A percentile compares a stretch with the other conserved stretches of the same genome.
phyloP scores from a whole-genome alignment of 192 early-diverging fungal genomes.

The Chytriomyces sp. region DNA sequence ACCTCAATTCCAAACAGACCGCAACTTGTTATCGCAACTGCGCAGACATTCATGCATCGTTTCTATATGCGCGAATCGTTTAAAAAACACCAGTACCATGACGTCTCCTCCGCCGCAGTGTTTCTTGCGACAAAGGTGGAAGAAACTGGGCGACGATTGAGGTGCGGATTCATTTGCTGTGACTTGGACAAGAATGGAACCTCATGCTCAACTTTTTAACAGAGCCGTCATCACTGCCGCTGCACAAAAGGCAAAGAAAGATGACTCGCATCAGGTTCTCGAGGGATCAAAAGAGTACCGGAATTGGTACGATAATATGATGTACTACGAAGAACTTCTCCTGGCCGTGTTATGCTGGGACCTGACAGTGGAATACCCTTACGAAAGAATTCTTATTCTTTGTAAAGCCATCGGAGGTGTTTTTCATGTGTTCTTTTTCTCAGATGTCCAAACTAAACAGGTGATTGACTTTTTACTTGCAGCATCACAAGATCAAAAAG shows the following conservation, averaged over 20 bases:
- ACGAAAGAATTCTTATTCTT: conserved; percentile 26
- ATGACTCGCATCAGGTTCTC: conserved; percentile 12
- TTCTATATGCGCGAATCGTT: conserved; percentile 49
- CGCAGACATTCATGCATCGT: conserved; percentile 46
- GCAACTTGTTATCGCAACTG: conserved; percentile 25
- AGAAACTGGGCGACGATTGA: conserved; percentile 25
- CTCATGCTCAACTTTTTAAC: neutral
- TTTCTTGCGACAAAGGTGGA: conserved; percentile 42
- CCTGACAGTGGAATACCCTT: conserved; percentile 33
- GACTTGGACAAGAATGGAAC: neutral
- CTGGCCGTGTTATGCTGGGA: conserved; percentile 40
- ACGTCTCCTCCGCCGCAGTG: conserved; percentile 34
- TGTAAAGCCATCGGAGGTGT: conserved; percentile 16
- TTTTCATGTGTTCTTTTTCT: conserved; percentile 2
- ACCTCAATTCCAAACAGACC: neutral
- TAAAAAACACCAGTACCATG: conserved; percentile 37
- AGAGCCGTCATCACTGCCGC: neutral
- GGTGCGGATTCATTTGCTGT: neutral
- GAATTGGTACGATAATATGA: conserved; percentile 38
- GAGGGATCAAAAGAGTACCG: conserved; percentile 31
- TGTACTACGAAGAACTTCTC: conserved; percentile 44
- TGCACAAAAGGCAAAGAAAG: conserved; percentile 28
- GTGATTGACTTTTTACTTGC: neutral
- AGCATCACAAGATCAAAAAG: conserved; percentile 17
- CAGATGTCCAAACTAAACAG: neutral